phyloP scores from a whole-genome alignment of 345 rosid species.

The Schrenkiella parvula region DNA sequence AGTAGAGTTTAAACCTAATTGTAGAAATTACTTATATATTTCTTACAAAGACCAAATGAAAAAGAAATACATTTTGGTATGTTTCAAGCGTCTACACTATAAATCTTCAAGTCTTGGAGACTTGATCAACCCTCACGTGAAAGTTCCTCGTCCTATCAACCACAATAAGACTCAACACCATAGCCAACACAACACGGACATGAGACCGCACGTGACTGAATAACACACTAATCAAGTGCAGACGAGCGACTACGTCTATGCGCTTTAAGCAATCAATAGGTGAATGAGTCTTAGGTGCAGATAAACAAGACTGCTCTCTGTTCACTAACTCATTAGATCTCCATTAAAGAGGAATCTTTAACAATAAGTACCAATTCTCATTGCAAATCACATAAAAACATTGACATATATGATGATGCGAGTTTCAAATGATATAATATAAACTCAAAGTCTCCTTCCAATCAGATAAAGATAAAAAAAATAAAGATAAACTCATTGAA shows the following conservation, averaged over 20 bases:
- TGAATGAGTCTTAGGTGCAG: no score
- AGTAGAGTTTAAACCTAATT: not conserved
- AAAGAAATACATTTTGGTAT: not conserved
- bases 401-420: not conserved
- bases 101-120: conserved; percentile 25
- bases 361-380: no score
- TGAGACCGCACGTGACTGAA: conserved; percentile 51
- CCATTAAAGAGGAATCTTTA: no score
- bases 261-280: no score
- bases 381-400: not conserved
- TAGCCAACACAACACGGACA: conserved; percentile 55
- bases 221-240: conserved; percentile 57
- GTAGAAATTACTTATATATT: not conserved
- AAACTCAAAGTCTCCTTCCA: not conserved
- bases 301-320: no score
- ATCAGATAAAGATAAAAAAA: not conserved
- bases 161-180: conserved; percentile 50
- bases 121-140: conserved; percentile 50
- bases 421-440: not conserved
- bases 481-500: not conserved
- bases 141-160: conserved; percentile 55
- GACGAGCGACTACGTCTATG: conserved; percentile 34
- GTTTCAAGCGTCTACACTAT: not conserved
- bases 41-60: not conserved
- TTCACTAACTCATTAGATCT: no score